Base-by-base conservation (phyloP, 1,284 basidiomycete genomes). In the Phellopilus nigrolimitatus region DNA sequence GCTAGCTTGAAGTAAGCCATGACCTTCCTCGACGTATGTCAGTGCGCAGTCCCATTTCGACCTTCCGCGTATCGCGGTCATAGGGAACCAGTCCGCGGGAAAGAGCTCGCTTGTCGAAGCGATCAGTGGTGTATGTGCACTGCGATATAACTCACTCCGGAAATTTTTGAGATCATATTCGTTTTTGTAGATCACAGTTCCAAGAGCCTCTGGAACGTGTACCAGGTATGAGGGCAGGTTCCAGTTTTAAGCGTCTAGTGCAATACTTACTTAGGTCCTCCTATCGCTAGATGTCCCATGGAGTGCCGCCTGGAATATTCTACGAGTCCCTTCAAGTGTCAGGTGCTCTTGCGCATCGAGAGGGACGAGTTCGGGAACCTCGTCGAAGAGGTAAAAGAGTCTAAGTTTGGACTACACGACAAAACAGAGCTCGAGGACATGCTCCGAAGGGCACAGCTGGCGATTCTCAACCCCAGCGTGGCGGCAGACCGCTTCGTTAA, bases 371-470 rank as follows among this genome's bases (percentile, higher is more conserved):
- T 55, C 1, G 66, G 66, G 2, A 57, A 60, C 36, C 54, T 40
- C 8, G 51, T 63, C 13, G 57, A 57, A 4, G 59, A 68, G 30
- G 62, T 68, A 1, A 52, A 31, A 9, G 71, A 74, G 54, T 56
- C 57, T 0, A 59, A 59, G 0, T 77, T 77, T 52, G 71, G 71
- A 0, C 21, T 76, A 31, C 60, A 49, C 2, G 57, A 71, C 40
- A 68, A 66, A 56, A 53, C 47, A 0, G 61, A 71, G 2, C 68
- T 76, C 4, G 73, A 75, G 55, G 79, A 81, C 9, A 13, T 72
- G 15, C 60, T 78, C 10, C 66, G 73, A 9, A 68, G 71, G 12
- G 76, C 76, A 0, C 76, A 78, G 52, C 51, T 66, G 0, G 73
- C 72, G 0, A 66, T 75, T 0, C 60, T 79, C 5, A 69, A 73